Percentiles rank a stretch among this genome's conserved stretches.
Conservation (phyloP, 2,329 filamentous ascomycete species). For the Aspergillus chevalieri region DNA sequence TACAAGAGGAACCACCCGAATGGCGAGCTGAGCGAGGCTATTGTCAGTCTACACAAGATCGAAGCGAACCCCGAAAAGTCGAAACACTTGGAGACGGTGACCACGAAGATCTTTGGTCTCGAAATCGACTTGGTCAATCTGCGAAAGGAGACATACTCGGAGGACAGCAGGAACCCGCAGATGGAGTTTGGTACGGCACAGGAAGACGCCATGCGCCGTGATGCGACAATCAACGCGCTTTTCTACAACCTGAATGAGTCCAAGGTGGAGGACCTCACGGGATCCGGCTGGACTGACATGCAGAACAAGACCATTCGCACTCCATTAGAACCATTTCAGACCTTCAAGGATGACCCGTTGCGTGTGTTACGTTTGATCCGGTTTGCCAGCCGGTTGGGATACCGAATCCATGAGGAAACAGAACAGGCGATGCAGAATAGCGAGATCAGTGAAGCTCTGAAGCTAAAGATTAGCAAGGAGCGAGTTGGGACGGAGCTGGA, state of each 20-base stretch:
- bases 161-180: conserved; percentile 82
- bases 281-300: conserved; percentile 68
- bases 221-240: conserved; percentile 90
- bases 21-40: conserved; percentile 54
- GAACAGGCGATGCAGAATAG: conserved; percentile 68
- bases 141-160: conserved; percentile 81
- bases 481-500: conserved; percentile 79
- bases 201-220: conserved; percentile 81
- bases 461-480: conserved; percentile 84
- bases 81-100: conserved; percentile 90
- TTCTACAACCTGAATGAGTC: conserved; percentile 88
- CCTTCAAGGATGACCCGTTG: conserved; percentile 89
- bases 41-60: conserved; percentile 79
- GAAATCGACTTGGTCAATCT: conserved; percentile 95
- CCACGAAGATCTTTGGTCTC: conserved; percentile 73
- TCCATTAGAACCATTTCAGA: conserved; percentile 79
- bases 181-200: conserved; percentile 90
- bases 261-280: conserved; percentile 77
- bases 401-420: conserved; percentile 65
- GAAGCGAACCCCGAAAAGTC: conserved; percentile 91
- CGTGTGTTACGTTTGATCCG: conserved; percentile 79
- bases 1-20: conserved; percentile 40
- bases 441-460: conserved; percentile 74
- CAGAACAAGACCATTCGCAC: conserved; percentile 67
- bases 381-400: conserved; percentile 79